phyloP scores from a whole-genome alignment of 148 eudicot species.

The Selenicereus undatus region DNA sequence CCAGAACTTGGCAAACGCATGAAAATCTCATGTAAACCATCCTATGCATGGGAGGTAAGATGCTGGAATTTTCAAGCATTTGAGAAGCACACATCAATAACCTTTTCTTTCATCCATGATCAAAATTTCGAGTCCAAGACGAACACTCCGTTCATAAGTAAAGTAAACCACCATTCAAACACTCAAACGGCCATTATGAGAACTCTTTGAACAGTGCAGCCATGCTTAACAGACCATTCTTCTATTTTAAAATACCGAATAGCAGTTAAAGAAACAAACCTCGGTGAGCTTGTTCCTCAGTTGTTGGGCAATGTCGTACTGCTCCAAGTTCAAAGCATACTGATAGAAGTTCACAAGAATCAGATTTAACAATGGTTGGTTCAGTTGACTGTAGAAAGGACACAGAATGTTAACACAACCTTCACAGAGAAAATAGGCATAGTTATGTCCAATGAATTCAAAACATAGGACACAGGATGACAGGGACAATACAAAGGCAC shows the following conservation, averaged over 20 bases:
- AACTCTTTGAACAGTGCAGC: neutral
- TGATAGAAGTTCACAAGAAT: slow-evolving; percentile 33
- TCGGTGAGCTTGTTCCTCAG: slow-evolving; percentile 87
- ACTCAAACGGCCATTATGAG: neutral
- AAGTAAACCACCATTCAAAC: neutral
- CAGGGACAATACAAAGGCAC: no score
- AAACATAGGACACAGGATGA: no score
- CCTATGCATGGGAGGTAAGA: neutral
- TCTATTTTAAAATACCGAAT: neutral
- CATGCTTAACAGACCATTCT: neutral
- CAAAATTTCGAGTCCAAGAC: no score
- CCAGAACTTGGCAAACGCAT: neutral
- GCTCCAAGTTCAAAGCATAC: slow-evolving; percentile 94
- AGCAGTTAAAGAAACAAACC: slow-evolving; percentile 41
- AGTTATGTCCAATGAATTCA: no score
- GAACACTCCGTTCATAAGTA: neutral
- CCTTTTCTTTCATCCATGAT: no score
- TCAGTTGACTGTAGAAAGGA: neutral
- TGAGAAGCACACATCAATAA: no score
- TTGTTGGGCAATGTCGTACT: slow-evolving; percentile 84
- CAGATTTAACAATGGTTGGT: neutral
- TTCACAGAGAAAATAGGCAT: no score
- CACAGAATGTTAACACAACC: neutral
- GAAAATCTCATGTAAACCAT: neutral
- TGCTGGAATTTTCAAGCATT: no score